A percentile compares a stretch with the other conserved stretches of the same genome.
These are phyloP conservation scores for Grigorovia yakushimaensis DNA, from an alignment of 805 yeast genomes.

Conservation along the genomic window DNA sequence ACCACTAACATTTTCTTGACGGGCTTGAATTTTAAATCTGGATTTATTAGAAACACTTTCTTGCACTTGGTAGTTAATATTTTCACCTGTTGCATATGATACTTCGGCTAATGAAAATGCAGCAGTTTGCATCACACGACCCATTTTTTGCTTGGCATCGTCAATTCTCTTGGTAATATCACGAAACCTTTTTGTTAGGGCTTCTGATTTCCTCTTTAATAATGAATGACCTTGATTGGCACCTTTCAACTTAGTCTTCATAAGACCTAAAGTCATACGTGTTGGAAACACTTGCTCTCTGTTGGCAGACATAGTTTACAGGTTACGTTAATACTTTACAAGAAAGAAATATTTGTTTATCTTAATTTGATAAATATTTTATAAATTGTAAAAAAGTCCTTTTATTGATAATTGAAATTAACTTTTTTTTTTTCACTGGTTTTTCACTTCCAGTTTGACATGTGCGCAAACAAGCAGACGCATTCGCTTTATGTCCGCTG, in stretches of 20 bases:
- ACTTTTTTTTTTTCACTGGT: background rate
- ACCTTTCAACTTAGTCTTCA: constrained; percentile 94
- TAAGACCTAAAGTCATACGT: constrained; percentile 89
- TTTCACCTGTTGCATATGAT: constrained; percentile 94
- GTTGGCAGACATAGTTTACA: constrained; percentile 16
- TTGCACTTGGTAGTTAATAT: constrained; percentile 90
- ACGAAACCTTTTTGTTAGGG: constrained; percentile 89
- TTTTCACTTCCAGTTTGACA: too few relatives aligned
- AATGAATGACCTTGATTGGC: constrained; percentile 94
- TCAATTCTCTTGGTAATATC: constrained; percentile 92
- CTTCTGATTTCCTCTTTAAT: constrained; percentile 92
- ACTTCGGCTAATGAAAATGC: constrained; percentile 96
- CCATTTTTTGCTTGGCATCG: constrained; percentile 94
- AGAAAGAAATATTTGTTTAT: background rate
- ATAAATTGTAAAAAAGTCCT: background rate
- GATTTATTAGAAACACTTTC: constrained; percentile 79
- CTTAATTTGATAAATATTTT: background rate
- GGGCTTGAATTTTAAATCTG: constrained; percentile 80
- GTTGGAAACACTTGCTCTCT: constrained; percentile 97
- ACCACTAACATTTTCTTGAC: constrained; percentile 94
- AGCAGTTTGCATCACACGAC: constrained; percentile 96
- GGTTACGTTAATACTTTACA: background rate
- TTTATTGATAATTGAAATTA: too few relatives aligned
- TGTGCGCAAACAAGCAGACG: too few relatives aligned
- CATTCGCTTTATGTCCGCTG: too few relatives aligned